Percentiles rank a stretch among this genome's conserved stretches.
Conservation (phyloP, 768 basidiomycete species). For the Dentipellis sp. region DNA sequence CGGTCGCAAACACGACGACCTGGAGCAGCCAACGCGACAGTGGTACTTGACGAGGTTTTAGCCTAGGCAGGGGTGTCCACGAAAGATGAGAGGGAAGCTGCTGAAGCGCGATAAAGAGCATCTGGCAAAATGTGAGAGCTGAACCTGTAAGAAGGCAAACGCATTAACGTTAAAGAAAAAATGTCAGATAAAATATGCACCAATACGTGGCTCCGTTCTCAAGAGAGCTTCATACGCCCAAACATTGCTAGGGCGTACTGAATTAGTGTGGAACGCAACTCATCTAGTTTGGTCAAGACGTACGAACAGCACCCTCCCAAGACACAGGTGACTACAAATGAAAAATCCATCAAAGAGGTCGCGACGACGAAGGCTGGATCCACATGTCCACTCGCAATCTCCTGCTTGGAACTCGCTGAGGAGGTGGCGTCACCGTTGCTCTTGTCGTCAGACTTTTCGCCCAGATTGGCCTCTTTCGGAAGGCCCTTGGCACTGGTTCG, state of each 20-base stretch:
- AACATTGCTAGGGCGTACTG: conserved; percentile 44
- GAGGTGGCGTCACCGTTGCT: too few species aligned
- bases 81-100: conserved; percentile 55
- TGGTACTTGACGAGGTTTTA: conserved; percentile 64
- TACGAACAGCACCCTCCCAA: conserved; percentile 83
- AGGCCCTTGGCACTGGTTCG: background rate
- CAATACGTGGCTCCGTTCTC: conserved; percentile 56
- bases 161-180: background rate
- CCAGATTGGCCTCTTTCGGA: background rate
- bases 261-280: background rate
- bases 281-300: conserved; percentile 19
- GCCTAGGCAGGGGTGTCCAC: conserved; percentile 32
- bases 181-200: conserved; percentile 27
- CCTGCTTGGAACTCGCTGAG: background rate
- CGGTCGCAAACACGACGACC: conserved; percentile 56
- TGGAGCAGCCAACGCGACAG: conserved; percentile 59
- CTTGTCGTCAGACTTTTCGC: too few species aligned
- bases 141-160: conserved; percentile 38
- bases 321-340: conserved; percentile 46
- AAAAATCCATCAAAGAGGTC: conserved; percentile 26
- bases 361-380: conserved; percentile 6
- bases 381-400: background rate
- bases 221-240: conserved; percentile 71
- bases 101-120: conserved; percentile 66
- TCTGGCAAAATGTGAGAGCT: conserved; percentile 78